Evolutionary conservation across 495 filamentous ascomycete species (phyloP), one percentile per base, ranked within the genome.

Genomic region (Annulohypoxylon stygium): DNA sequence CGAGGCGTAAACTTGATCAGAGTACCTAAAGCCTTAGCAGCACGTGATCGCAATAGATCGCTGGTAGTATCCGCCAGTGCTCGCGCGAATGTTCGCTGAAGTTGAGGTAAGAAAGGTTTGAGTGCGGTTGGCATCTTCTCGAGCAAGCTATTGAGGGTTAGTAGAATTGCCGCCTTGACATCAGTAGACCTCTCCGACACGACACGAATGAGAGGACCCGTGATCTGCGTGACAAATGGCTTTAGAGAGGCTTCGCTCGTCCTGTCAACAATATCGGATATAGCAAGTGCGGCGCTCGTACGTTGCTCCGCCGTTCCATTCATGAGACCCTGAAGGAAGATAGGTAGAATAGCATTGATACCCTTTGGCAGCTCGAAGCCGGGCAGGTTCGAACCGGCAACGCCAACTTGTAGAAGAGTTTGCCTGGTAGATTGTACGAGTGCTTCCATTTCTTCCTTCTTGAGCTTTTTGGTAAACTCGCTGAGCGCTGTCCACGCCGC

Each of bases 381-480:
- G 9, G 94, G 88, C 16, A 99, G 86, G 76, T 95, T 90, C 23
- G 90, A 87, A 4, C 97, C 97, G 51, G 95, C 82, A 14, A 97
- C 92, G 54, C 96, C 96, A 34, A 98, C 93, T 70, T 94, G 93
- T 61, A 92, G 88, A 54, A 99, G 83, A 1, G 92, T 88, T 76
- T 95, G 91, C 39, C 95, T 89, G 1, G 95, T 97, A 4, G 95
- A 94, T 69, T 89, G 84, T 8, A 95, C 94, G n/a, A 99, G 83
- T 0, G 92, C 88, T 78, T 99, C 96, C 96, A 99, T 98, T 81
- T 98, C 96, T 80, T 99, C 96, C 79, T 99, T 99, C 78, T 92
- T 93, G 69, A 99, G 87, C 75, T 87, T 90, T 78, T 93, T 93
- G 20, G 93, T 97, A 73, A 99, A 88, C 73, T 92, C 93, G 74